Base-by-base conservation (phyloP, 371 early-diverging fungal genomes). In the Circinella minor region DNA sequence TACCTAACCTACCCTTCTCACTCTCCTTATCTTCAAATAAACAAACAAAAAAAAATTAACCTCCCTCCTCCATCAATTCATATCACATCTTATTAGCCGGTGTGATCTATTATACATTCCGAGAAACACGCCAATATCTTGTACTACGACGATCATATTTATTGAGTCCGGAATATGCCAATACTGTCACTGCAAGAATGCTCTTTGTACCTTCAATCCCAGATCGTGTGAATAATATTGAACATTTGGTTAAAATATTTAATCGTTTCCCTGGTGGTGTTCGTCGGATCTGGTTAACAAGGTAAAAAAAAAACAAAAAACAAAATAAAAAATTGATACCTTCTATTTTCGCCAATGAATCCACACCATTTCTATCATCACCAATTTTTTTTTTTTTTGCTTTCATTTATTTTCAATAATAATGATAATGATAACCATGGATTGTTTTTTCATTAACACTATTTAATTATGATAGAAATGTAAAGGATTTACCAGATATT, bases 211-310 rank as follows among this genome's bases (percentile, higher is more conserved):
- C 88, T 3, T 85, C 85, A 13, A 86, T 88, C 70, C 93, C 87
- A 15, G 64, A 67, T 36, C 80, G 80, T 61, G 78, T 79, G 55
- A 83, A 80, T 71, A 81, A 75, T n/a, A 81, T 82, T 36, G 72
- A 85, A 37, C 72, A 79, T 3, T 74, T 90, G 34, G 73, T 67
- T 27, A 62, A 78, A 36, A 83, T 92, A 51, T 93, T 93, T 69
- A 77, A 77, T 66, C 71, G 83, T 20, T 93, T 92, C 63, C 93
- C 94, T 13, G 94, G 93, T 18, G 93, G 94, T 13, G 88, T 93
- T 17, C 81, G 86, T 20, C 82, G 86, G 20, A 80, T 94, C 64
- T 89, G 89, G 85, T 73, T 92, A 43, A 93, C 91, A 77, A 85
- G 88, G 86, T 82, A 82, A 27, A 27, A 27, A 27, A 27, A 27